Evolutionary conservation across 2,329 filamentous ascomycete genomes (phyloP), one percentile per base, ranked within the genome.

Genomic region (Penicillium expansum): DNA sequence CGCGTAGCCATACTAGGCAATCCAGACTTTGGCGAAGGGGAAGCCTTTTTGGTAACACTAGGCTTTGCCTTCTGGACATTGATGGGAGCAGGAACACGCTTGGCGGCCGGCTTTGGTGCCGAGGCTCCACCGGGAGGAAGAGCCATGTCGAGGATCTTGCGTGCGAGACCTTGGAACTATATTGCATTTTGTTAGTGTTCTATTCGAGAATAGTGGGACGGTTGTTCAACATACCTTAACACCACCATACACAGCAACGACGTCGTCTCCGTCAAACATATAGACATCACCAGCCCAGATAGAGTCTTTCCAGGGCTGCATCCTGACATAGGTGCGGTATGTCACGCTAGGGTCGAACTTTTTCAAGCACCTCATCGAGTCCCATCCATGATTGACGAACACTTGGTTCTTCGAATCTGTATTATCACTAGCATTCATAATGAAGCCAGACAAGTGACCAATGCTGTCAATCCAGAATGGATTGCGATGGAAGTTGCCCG

Each of bases 361-460:
- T 67, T 80, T 80, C 42, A 83, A 74, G 63, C 83, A 80, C 62
- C 82, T 82, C 76, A 86, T 82, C 3, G 79, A 82, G 48, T 79
- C 79, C 83, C 83, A 86, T 37, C 83, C 83, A 64, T 86, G 83
- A 33, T 83, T 85, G 60, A 86, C 82, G 70, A 83, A 86, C 57
- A 85, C 83, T 50, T 81, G 80, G 62, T 82, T 81, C 64, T 82
- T 82, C 0, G 82, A 84, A 64, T 85, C 83, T 27, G 83, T 77
- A 8, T 82, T 74, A 60, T 85, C 82, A 39, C 80, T 83, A 18
- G 81, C 82, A 59, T 85, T 85, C 73, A 84, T 82, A 50, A 84
- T 83, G 70, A 85, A 85, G 20, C 83, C 83, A 39, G 82, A 82
- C 60, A 84, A 75, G 67, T 85, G 83, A 57, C 78, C 79, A 59